Evolutionary conservation across 768 basidiomycete genomes (phyloP).

Genomic region (Lactarius trivialis): DNA sequence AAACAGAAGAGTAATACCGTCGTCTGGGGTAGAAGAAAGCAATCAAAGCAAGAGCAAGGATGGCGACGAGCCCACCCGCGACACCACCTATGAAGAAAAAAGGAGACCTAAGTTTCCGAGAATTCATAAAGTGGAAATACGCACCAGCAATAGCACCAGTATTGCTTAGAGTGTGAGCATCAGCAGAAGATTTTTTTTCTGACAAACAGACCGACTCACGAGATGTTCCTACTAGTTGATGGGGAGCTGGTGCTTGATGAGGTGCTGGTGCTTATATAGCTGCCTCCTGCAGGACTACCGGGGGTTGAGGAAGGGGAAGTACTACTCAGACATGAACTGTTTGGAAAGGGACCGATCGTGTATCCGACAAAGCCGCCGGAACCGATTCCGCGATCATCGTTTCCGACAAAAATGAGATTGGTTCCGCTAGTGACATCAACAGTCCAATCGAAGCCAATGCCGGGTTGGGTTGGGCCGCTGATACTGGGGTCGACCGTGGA

Average conservation of each 20-base stretch:
- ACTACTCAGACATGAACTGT: slow-evolving; percentile 47
- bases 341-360: slow-evolving; percentile 46
- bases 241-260: slow-evolving; percentile 25
- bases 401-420: slow-evolving; percentile 57
- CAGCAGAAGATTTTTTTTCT: neutral
- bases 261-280: slow-evolving; percentile 49
- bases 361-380: slow-evolving; percentile 56
- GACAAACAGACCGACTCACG: slow-evolving; percentile 4
- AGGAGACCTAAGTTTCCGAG: neutral
- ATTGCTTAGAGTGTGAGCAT: slow-evolving; percentile 1
- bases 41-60: slow-evolving; percentile 37
- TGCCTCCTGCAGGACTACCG: slow-evolving; percentile 68
- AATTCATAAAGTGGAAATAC: neutral
- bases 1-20: slow-evolving; percentile 33
- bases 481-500: no score
- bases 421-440: slow-evolving; percentile 59
- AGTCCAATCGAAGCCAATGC: slow-evolving; percentile 66
- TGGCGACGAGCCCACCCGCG: slow-evolving; percentile 46
- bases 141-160: slow-evolving; percentile 16
- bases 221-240: slow-evolving; percentile 24
- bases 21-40: slow-evolving; percentile 47
- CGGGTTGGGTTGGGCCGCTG: no score
- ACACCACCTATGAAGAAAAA: slow-evolving; percentile 48
- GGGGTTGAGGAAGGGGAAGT: slow-evolving; percentile 72
- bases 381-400: slow-evolving; percentile 64